phyloP scores from a whole-genome alignment of 257 asterid genomes.

The Capsicum baccatum region DNA sequence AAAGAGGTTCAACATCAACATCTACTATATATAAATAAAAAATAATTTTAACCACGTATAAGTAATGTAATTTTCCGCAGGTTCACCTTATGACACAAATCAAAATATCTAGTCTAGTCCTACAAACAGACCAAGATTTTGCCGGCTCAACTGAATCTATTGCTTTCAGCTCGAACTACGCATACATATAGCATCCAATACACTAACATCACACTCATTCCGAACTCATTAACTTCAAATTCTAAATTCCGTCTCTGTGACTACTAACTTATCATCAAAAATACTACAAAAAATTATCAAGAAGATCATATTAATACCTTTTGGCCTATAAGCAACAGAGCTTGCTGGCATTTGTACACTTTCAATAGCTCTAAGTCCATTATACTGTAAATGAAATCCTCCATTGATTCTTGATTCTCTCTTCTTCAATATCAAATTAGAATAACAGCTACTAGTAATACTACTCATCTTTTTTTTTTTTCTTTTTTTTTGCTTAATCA shows the following conservation, averaged over 20 bases:
- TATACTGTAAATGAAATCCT: conserved; percentile 43
- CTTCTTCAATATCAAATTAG: conserved; percentile 46
- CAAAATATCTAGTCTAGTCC: not conserved
- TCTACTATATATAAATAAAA: too few relatives aligned
- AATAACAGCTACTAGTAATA: conserved; percentile 48
- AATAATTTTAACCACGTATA: too few relatives aligned
- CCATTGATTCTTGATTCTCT: conserved; percentile 50
- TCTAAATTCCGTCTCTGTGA: not conserved
- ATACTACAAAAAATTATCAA: not conserved
- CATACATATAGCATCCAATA: not conserved
- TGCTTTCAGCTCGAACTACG: not conserved
- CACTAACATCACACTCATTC: not conserved
- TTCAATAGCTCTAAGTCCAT: conserved; percentile 54
- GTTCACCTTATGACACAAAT: not conserved
- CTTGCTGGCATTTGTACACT: conserved; percentile 26
- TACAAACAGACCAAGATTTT: not conserved
- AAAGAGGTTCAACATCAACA: too few relatives aligned
- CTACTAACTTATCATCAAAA: not conserved
- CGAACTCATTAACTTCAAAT: not conserved
- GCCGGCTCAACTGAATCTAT: not conserved
- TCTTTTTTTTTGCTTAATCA: too few relatives aligned
- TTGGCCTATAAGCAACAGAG: conserved; percentile 32
- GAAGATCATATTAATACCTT: conserved; percentile 26
- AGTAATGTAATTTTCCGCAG: too few relatives aligned
- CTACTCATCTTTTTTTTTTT: conserved; percentile 46